Percentiles rank a stretch among this genome's conserved stretches.
Evolutionary conservation across 2,329 filamentous ascomycete genomes (phyloP).

Genomic region (Septoria petroselini): DNA sequence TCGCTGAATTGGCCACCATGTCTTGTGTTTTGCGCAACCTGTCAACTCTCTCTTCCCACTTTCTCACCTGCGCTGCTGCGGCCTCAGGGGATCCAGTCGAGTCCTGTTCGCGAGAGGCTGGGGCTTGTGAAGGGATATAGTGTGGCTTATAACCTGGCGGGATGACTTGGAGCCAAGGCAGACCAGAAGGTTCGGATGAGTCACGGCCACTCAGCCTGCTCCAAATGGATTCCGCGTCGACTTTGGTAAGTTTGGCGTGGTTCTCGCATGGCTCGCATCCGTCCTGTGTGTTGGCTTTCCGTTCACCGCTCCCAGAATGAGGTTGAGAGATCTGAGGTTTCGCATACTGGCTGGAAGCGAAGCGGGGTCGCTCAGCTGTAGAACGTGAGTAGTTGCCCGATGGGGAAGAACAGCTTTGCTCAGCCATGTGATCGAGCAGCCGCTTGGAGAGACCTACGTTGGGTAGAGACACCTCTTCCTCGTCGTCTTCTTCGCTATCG

Average conservation of each 20-base stretch:
- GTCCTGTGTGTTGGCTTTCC: neutral
- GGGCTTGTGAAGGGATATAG: neutral
- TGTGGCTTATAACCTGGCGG: slow-evolving; percentile 2
- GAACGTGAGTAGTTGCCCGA: slow-evolving; percentile 24
- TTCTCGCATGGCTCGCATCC: too few relatives aligned
- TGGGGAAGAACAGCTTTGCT: slow-evolving; percentile 10
- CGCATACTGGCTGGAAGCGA: slow-evolving; percentile 30
- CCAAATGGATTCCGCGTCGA: slow-evolving; percentile 20
- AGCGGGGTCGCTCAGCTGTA: slow-evolving; percentile 22
- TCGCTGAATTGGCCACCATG: neutral
- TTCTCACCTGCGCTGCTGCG: neutral
- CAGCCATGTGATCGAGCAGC: slow-evolving; percentile 18
- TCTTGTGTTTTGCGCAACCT: slow-evolving; percentile 6
- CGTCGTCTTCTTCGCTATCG: slow-evolving; percentile 25
- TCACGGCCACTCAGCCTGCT: slow-evolving; percentile 19
- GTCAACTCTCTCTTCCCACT: neutral
- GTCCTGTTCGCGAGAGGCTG: neutral
- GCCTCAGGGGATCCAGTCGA: neutral
- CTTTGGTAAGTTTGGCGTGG: slow-evolving; percentile 26
- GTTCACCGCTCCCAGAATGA: slow-evolving; percentile 22
- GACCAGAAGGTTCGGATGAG: slow-evolving; percentile 17
- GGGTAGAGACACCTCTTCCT: slow-evolving; percentile 24
- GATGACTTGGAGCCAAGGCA: slow-evolving; percentile 25
- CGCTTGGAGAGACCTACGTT: slow-evolving; percentile 23
- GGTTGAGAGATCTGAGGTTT: slow-evolving; percentile 42